Base-by-base conservation (phyloP, 2,329 filamentous ascomycete species). In the Raffaelea arxii region DNA sequence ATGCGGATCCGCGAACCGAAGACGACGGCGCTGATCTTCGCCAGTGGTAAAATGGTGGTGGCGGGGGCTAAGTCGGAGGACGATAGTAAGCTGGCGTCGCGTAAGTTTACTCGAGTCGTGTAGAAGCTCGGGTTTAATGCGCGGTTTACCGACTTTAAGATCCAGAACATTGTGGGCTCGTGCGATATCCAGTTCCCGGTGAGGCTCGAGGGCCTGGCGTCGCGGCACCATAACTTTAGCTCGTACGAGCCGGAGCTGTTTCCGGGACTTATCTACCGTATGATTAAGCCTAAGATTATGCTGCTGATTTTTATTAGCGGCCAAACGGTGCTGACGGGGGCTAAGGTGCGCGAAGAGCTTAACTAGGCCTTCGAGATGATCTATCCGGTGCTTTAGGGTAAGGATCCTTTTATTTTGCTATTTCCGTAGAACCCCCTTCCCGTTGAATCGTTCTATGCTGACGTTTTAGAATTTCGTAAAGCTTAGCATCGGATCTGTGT, bases 111-210 rank as follows among this genome's bases (percentile, higher is more conserved):
- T 44, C 90, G 92, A 61, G 97, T 98, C 67, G 97, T 98, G 59
- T 92, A 98, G 77, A 98, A 98, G 74, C 86, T 98, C 51, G 92
- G 92, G 53, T 98, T 98, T 77, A 95, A 96, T 58, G 91, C 92
- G 60, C 96, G 96, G 79, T 97, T 98, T 69, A 96, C 90, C 56
- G 92, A 98, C 67, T 98, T 98, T 73, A 97, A 97, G 79, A 98
- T 98, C 61, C 90, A 96, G 74, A 98, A 98, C 69, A 97, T 98
- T 54, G 92, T 98, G 55, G 92, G 92, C 54, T 95, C 89, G 50
- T 97, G 91, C 67, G 92, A 98, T 64, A 96, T 98, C 77, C 96
- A 96, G 76, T 98, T 98, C 71, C 92, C 92, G 46, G 96, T 98
- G 58, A 88, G 92, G 56, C 77, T 98, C 49, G 92, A 97, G 66